phyloP scores from a whole-genome alignment of 108 stramenopile species.

The Nannochloropsis gaditana region DNA sequence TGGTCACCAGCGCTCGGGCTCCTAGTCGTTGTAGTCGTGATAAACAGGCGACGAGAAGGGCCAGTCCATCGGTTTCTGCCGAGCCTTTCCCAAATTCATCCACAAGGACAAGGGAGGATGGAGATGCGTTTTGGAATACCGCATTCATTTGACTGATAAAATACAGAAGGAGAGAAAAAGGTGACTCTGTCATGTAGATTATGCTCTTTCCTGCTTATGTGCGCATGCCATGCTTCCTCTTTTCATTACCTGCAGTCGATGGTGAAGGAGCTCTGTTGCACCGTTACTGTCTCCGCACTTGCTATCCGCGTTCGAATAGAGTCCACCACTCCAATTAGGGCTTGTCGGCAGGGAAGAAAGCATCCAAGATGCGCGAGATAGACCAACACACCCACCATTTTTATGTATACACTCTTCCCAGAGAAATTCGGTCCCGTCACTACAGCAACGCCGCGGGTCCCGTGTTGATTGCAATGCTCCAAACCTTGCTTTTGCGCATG shows the following conservation, averaged over 20 bases:
- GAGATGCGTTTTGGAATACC: conserved; percentile 54
- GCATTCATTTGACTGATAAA: conserved; percentile 38
- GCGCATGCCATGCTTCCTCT: not conserved
- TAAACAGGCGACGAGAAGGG: conserved; percentile 74
- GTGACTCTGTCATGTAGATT: not conserved
- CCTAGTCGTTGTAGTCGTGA: conserved; percentile 58
- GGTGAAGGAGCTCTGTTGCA: conserved; percentile 86
- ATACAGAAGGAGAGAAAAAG: not conserved
- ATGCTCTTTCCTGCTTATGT: conserved; percentile 53
- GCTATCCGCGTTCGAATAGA: conserved; percentile 78
- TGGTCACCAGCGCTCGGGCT: conserved; percentile 75
- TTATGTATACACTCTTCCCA: conserved; percentile 87
- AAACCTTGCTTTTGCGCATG: not conserved
- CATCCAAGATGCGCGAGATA: conserved; percentile 89
- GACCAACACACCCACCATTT: conserved; percentile 64
- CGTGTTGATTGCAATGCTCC: not conserved
- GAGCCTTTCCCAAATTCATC: conserved; percentile 98
- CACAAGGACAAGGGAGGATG: conserved; percentile 73
- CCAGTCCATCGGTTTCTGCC: conserved; percentile 82
- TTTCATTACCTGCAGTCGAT: conserved; percentile 78
- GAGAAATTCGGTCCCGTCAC: conserved; percentile 88
- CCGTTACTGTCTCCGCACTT: conserved; percentile 78
- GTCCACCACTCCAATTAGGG: conserved; percentile 75
- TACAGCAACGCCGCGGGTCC: conserved; percentile 42
- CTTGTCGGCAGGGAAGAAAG: conserved; percentile 74